Evolutionary conservation across 495 filamentous ascomycete species (phyloP).

Genomic region (Glarea lozoyensis): DNA sequence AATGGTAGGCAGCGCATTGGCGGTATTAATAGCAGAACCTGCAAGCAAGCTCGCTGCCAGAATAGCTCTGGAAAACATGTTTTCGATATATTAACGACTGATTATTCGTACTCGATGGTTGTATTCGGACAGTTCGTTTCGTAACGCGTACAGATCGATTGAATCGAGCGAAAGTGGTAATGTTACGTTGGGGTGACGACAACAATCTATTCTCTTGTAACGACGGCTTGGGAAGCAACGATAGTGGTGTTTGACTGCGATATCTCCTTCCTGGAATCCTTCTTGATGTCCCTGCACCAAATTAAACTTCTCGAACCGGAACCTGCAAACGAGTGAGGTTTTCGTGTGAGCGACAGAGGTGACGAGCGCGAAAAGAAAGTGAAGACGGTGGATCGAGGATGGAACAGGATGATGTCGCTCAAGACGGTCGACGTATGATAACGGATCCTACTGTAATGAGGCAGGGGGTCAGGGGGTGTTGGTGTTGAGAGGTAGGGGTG

Average conservation of each 20-base stretch:
- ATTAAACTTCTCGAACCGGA: no score
- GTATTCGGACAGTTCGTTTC: no score
- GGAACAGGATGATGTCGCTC: no score
- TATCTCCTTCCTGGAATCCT: background rate
- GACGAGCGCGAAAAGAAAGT: background rate
- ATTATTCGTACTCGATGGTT: no score
- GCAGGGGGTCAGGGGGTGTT: no score
- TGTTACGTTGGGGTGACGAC: background rate
- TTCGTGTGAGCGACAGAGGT: background rate
- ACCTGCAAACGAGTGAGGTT: background rate
- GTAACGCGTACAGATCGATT: no score
- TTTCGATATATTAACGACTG: constrained; percentile 4
- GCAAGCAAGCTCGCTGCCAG: constrained; percentile 9
- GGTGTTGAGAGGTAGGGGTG: no score
- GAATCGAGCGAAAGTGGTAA: constrained; percentile 9
- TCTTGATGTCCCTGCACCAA: background rate
- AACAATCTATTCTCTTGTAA: constrained; percentile 1
- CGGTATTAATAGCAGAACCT: constrained; percentile 15
- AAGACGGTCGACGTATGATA: no score
- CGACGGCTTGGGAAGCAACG: constrained; percentile 7
- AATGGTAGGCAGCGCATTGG: constrained; percentile 38
- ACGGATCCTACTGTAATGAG: no score
- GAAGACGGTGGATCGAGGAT: no score
- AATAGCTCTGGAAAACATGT: constrained; percentile 14
- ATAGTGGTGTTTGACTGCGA: background rate